Percentiles rank a stretch among this genome's conserved stretches.
phyloP scores from a whole-genome alignment of 148 eudicot genomes.

The Cornus florida region DNA sequence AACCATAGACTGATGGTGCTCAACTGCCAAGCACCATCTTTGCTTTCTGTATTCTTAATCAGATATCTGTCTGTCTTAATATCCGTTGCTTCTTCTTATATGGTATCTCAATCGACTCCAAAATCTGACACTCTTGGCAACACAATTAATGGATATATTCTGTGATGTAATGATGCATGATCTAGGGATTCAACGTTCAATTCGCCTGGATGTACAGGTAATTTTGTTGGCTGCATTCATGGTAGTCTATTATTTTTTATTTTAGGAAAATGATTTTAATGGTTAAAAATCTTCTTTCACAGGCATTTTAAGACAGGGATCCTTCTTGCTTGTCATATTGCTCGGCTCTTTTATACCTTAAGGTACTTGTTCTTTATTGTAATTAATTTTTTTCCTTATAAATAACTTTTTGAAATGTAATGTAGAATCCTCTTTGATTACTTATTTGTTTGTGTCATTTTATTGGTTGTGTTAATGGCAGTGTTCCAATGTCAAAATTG shows the following conservation, averaged over 20 bases:
- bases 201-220: constrained; percentile 64
- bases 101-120: constrained; percentile 42
- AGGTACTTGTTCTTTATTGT: constrained; percentile 30
- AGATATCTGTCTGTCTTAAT: not conserved
- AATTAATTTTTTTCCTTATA: not conserved
- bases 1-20: not conserved
- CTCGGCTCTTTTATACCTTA: constrained; percentile 53
- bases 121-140: constrained; percentile 51
- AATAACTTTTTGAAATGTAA: not conserved
- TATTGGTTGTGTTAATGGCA: too few relatives aligned
- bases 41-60: not conserved
- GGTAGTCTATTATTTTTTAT: not conserved
- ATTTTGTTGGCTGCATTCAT: not conserved
- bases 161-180: constrained; percentile 43
- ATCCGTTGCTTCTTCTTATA: not conserved
- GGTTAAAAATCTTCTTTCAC: constrained; percentile 4
- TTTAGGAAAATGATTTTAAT: not conserved
- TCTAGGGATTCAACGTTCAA: constrained; percentile 38
- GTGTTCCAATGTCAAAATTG: not conserved
- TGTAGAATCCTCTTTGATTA: not conserved
- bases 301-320: constrained; percentile 67
- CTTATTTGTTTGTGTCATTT: not conserved
- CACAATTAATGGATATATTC: constrained; percentile 53
- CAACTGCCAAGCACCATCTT: not conserved
- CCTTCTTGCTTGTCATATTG: constrained; percentile 63